phyloP scores from a whole-genome alignment of 2,329 filamentous ascomycete species.

The Fusarium succisae region DNA sequence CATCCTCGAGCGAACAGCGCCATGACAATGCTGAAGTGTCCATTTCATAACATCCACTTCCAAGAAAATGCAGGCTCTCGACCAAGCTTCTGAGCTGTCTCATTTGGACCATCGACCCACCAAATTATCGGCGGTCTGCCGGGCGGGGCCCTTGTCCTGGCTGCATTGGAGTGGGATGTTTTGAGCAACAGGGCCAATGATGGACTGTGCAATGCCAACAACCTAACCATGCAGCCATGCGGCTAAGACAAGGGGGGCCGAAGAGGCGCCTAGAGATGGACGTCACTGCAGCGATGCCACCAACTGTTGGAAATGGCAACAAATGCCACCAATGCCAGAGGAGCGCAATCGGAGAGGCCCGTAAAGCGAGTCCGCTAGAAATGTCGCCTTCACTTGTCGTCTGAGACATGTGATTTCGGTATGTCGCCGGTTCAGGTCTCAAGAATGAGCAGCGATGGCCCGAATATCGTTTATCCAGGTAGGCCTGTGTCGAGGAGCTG shows the following conservation, averaged over 20 bases:
- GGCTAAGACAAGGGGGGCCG: slow-evolving; percentile 39
- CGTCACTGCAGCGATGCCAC: slow-evolving; percentile 39
- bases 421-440: slow-evolving; percentile 2
- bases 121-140: slow-evolving; percentile 23
- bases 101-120: slow-evolving; percentile 32
- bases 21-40: slow-evolving; percentile 4
- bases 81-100: slow-evolving; percentile 37
- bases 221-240: slow-evolving; percentile 29
- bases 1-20: neutral
- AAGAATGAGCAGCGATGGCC: slow-evolving; percentile 11
- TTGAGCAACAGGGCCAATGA: slow-evolving; percentile 35
- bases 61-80: slow-evolving; percentile 27
- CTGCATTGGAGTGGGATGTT: slow-evolving; percentile 33
- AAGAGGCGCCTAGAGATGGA: slow-evolving; percentile 30
- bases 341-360: slow-evolving; percentile 19
- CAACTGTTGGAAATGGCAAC: slow-evolving; percentile 22
- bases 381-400: slow-evolving; percentile 1
- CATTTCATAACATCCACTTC: slow-evolving; percentile 12
- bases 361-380: slow-evolving; percentile 10
- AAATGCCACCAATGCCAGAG: slow-evolving; percentile 32
- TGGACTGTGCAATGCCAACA: slow-evolving; percentile 35
- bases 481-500: slow-evolving; percentile 1
- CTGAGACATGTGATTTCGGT: slow-evolving; percentile 23
- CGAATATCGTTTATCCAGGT: neutral
- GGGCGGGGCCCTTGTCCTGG: slow-evolving; percentile 25